phyloP scores from a whole-genome alignment of 768 basidiomycete genomes.

The Fistulinella prunicolor region DNA sequence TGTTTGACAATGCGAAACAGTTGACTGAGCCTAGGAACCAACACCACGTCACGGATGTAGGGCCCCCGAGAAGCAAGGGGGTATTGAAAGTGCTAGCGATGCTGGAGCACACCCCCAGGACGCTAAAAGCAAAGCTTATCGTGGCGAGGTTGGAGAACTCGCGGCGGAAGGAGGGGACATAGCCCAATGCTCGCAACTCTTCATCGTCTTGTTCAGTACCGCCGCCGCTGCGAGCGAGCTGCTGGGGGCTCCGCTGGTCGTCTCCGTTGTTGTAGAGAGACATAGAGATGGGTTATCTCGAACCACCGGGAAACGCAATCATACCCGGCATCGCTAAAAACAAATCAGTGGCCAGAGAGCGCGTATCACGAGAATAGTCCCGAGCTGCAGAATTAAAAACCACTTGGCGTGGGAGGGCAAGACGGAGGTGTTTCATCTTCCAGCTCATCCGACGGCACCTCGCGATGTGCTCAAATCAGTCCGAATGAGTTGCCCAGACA shows the following conservation, averaged over 20 bases:
- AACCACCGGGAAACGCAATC: no score
- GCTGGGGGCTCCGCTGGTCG: neutral
- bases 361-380: no score
- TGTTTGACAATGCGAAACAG: slow-evolving; percentile 30
- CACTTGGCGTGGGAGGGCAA: no score
- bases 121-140: slow-evolving; percentile 32
- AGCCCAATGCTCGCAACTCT: slow-evolving; percentile 28
- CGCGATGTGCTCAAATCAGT: no score
- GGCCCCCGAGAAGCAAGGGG: slow-evolving; percentile 36
- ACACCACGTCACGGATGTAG: slow-evolving; percentile 37
- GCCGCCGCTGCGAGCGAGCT: neutral
- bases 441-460: no score
- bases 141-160: slow-evolving; percentile 43
- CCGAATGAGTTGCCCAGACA: no score
- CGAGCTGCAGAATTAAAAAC: no score
- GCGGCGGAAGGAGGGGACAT: slow-evolving; percentile 36
- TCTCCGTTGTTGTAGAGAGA: neutral
- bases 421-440: no score
- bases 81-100: slow-evolving; percentile 39
- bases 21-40: slow-evolving; percentile 31
- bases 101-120: slow-evolving; percentile 38
- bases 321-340: slow-evolving; percentile 19
- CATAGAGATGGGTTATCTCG: neutral
- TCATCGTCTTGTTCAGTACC: slow-evolving; percentile 15
- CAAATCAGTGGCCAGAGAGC: no score